Percentiles rank a stretch among this genome's conserved stretches.
Conservation (phyloP, 177 flowering plant genomes). For the Vitis hybrid region DNA sequence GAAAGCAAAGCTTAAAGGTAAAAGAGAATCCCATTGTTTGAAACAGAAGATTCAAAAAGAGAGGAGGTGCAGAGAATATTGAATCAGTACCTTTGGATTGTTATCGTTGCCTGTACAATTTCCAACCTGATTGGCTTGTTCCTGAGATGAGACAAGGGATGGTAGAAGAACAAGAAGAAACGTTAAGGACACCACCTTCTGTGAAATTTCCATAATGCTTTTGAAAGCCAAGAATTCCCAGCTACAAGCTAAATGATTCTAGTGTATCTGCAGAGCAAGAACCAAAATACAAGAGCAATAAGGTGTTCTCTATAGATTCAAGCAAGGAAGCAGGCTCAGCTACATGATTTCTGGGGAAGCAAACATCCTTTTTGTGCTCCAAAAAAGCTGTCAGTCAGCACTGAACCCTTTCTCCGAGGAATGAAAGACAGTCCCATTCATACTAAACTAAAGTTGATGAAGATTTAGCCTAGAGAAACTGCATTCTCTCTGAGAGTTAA, state of each 20-base stretch:
- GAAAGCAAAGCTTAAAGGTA: not conserved
- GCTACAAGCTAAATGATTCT: no score
- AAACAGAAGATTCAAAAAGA: not conserved
- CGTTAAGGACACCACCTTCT: slow-evolving; percentile 12
- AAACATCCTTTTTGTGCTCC: not conserved
- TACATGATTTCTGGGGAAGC: no score
- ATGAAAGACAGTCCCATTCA: no score
- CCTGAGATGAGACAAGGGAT: slow-evolving; percentile 26
- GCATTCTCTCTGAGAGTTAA: not conserved
- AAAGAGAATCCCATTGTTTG: not conserved
- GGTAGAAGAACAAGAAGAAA: slow-evolving; percentile 26
- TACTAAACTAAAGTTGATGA: not conserved
- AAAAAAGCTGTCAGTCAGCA: not conserved
- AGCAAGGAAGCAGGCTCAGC: no score
- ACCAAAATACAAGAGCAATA: no score
- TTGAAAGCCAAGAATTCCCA: not conserved
- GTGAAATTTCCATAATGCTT: not conserved
- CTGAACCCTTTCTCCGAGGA: not conserved
- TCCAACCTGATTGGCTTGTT: slow-evolving; percentile 6
- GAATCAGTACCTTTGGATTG: slow-evolving; percentile 31
- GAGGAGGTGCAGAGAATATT: not conserved
- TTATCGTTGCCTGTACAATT: slow-evolving; percentile 12
- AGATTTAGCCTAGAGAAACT: not conserved
- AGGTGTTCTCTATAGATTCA: no score
- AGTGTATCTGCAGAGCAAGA: no score